Base-by-base conservation (phyloP, 2,329 filamentous ascomycete species). In the Chrysoporthe puriensis region DNA sequence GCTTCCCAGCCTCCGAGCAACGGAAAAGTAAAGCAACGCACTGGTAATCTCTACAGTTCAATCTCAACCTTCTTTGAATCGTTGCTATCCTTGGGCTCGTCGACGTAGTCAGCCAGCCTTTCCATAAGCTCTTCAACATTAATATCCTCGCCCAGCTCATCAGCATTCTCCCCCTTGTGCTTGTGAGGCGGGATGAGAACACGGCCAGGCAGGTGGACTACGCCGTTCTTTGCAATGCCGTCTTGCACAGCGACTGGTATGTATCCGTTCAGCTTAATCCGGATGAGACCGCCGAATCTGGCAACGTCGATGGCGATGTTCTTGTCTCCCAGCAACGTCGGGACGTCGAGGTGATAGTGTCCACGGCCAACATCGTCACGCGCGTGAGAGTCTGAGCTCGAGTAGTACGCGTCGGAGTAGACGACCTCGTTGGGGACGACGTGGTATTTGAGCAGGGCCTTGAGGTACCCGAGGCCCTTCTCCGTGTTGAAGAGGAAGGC, bases 381-480 rank as follows among this genome's bases (percentile, higher is more conserved):
- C 54, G 77, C 73, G 1, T 91, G 72, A 0, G 77, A 73, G n/a
- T 74, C 63, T 5, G 72, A 70, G 8, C 60, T 44, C 13, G 84
- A 84, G 80, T 94, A 96, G 75, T 90, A 92, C 5, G 90, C 91
- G 75, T 97, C 94, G 6, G 90, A 92, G 82, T 97, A 97, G 0
- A 97, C 80, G 0, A 91, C 94, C 68, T 89, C 85, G 74, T 92
- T 88, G 54, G 88, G 85, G 1, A 91, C 90, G 61, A 94, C 84
- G 74, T 95, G 91, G 76, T 96, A 96, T 80, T 92, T 83, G 18
- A 96, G 82, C 58, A 97, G 81, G 0, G 92, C 92, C 71, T 86
- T 88, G 21, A 97, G 85, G 76, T 93, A 97, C 77, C 90, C 90
- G 71, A 85, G 82, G 1, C 94, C 94, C 63, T 84, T 86, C 40